These are phyloP conservation scores for Chrysoporthe cubensis DNA, from an alignment of 2,329 filamentous ascomycete species.

Conservation along the genomic window DNA sequence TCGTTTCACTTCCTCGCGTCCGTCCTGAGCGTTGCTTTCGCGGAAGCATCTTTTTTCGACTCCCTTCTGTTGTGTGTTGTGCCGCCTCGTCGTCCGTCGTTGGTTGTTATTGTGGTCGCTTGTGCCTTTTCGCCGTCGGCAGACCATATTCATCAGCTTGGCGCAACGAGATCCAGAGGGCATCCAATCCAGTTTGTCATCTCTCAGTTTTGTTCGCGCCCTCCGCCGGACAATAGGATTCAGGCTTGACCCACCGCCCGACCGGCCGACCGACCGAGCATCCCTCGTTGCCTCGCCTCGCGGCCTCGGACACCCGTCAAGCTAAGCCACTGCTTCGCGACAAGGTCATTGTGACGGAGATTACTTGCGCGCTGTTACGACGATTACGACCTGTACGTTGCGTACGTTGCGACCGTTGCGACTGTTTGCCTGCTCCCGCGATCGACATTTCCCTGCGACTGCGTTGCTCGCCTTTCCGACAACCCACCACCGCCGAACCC, in stretches of 20 bases:
- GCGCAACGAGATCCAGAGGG: slow-evolving; percentile 3
- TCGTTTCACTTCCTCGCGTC: slow-evolving; percentile 23
- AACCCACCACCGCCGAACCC: slow-evolving; percentile 9
- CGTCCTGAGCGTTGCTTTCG: slow-evolving; percentile 29
- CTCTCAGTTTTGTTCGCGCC: slow-evolving; percentile 5
- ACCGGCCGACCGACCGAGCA: slow-evolving; percentile 10
- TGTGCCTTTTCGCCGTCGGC: slow-evolving; percentile 21
- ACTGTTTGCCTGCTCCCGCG: slow-evolving; percentile 13
- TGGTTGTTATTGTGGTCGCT: slow-evolving; percentile 12
- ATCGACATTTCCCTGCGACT: slow-evolving; percentile 19
- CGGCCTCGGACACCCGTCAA: neutral
- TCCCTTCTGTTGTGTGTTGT: slow-evolving; percentile 16
- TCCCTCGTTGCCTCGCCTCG: slow-evolving; percentile 13
- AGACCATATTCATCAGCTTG: slow-evolving; percentile 10
- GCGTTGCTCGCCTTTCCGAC: slow-evolving; percentile 13
- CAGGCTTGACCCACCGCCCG: slow-evolving; percentile 5
- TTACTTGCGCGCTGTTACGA: slow-evolving; percentile 18
- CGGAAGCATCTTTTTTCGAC: slow-evolving; percentile 27
- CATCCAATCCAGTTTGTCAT: slow-evolving; percentile 1
- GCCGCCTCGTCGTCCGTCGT: slow-evolving; percentile 19
- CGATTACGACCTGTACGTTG: slow-evolving; percentile 14
- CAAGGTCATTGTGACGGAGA: neutral
- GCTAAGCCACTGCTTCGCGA: slow-evolving; percentile 12
- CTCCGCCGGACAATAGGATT: neutral
- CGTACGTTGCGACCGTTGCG: slow-evolving; percentile 15